Conservation (phyloP, 2,329 filamentous ascomycete species). For the Rutstroemia sp. region DNA sequence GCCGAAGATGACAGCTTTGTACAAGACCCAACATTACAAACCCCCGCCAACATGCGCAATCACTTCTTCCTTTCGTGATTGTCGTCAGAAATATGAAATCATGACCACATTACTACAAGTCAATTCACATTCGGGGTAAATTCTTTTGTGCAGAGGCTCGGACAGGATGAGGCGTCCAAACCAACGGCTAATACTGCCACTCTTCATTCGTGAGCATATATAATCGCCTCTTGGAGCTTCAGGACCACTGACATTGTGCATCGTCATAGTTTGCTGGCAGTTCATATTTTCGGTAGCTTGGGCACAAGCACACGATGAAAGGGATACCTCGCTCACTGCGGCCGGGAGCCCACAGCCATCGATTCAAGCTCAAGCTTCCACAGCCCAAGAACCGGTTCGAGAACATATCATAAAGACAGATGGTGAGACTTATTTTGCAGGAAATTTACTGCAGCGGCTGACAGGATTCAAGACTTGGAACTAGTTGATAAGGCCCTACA, state of each 20-base stretch:
- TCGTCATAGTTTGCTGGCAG: slow-evolving; percentile 23
- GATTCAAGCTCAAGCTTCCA: slow-evolving; percentile 19
- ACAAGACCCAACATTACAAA: slow-evolving; percentile 10
- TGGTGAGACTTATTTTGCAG: slow-evolving; percentile 15
- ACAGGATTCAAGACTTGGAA: slow-evolving; percentile 23
- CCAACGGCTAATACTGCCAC: slow-evolving; percentile 25
- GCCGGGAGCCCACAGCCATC: slow-evolving; percentile 23
- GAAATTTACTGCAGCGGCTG: slow-evolving; percentile 8
- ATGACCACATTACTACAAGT: slow-evolving; percentile 18
- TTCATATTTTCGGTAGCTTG: slow-evolving; percentile 15
- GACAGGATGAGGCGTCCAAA: slow-evolving; percentile 26
- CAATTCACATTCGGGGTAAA: slow-evolving; percentile 24
- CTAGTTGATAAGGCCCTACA: slow-evolving; percentile 31
- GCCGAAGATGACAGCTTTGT: slow-evolving; percentile 24
- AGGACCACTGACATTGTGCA: background rate
- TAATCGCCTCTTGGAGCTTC: slow-evolving; percentile 1
- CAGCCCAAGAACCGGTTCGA: slow-evolving; percentile 22
- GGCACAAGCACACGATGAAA: slow-evolving; percentile 18
- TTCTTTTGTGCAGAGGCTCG: slow-evolving; percentile 12
- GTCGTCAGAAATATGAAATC: slow-evolving; percentile 13
- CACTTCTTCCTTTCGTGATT: slow-evolving; percentile 10
- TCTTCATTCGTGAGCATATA: slow-evolving; percentile 26
- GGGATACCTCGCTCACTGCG: slow-evolving; percentile 15
- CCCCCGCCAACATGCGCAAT: slow-evolving; percentile 13
- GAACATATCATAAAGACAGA: slow-evolving; percentile 19